phyloP scores from a whole-genome alignment of 306 rosid species.

The Trichosanthes cucumerina region DNA sequence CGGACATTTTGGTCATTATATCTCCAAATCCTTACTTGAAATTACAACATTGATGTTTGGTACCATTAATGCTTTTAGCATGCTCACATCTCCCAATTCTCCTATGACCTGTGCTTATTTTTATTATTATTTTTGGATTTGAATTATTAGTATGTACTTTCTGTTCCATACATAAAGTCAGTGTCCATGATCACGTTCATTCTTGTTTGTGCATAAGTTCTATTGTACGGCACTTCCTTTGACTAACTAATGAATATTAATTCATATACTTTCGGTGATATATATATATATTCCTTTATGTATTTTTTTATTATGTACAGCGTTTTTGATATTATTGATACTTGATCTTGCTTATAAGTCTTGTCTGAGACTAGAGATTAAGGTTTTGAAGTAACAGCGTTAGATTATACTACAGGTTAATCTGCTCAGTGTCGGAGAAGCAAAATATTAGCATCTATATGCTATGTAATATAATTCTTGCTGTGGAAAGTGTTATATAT shows the following conservation, averaged over 20 bases:
- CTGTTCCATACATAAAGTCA: neutral
- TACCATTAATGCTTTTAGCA: neutral
- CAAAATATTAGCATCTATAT: neutral
- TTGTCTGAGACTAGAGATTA: neutral
- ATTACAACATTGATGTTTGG: neutral
- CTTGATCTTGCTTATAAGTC: neutral
- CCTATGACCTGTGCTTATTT: neutral
- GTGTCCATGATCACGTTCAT: neutral
- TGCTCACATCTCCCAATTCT: neutral
- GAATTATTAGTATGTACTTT: neutral
- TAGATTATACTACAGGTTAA: neutral
- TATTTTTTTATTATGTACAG: neutral
- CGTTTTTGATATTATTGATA: neutral
- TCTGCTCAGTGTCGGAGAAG: slow-evolving; percentile 5
- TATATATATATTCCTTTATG: neutral
- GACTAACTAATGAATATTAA: neutral
- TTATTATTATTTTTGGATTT: neutral
- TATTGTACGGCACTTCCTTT: neutral
- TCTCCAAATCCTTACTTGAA: neutral
- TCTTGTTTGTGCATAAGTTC: neutral
- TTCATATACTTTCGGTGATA: neutral
- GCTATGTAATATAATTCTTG: neutral
- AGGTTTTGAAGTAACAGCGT: neutral
- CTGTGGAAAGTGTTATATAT: neutral
- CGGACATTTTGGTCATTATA: neutral